These are phyloP conservation scores for Fraxinus angustifolia DNA, from an alignment of 305 asterid species.

Conservation along the genomic window DNA sequence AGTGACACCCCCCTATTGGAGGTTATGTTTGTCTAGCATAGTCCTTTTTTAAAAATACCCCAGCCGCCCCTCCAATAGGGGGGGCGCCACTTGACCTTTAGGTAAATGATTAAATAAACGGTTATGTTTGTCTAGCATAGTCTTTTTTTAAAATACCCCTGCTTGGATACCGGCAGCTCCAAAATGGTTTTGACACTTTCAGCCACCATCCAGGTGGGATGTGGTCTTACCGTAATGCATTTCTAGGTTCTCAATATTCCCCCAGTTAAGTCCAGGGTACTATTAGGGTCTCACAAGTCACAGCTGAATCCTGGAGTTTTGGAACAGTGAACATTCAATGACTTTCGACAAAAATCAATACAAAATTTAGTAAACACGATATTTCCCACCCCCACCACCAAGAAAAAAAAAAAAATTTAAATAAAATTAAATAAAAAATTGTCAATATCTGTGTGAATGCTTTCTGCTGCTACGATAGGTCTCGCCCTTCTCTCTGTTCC, in stretches of 20 bases:
- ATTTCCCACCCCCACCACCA: no score
- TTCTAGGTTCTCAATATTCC: neutral
- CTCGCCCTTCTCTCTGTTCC: conserved; percentile 59
- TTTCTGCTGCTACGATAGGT: conserved; percentile 51
- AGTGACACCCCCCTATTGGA: no score
- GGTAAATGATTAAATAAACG: no score
- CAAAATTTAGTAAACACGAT: neutral
- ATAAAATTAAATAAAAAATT: neutral
- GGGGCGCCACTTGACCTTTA: no score
- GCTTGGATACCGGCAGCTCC: neutral
- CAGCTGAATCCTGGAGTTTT: neutral
- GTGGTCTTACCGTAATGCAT: neutral
- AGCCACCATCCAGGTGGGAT: neutral
- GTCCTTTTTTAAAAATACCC: no score
- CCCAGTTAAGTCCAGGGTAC: neutral
- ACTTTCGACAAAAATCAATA: neutral
- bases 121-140: no score
- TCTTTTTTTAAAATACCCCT: no score
- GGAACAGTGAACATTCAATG: neutral
- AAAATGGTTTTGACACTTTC: neutral
- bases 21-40: no score
- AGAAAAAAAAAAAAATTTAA: neutral
- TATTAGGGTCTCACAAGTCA: neutral
- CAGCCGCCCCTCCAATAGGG: no score
- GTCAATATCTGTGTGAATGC: conserved; percentile 77